Evolutionary conservation across 345 rosid species (phyloP).

Genomic region (Camelina laxa): DNA sequence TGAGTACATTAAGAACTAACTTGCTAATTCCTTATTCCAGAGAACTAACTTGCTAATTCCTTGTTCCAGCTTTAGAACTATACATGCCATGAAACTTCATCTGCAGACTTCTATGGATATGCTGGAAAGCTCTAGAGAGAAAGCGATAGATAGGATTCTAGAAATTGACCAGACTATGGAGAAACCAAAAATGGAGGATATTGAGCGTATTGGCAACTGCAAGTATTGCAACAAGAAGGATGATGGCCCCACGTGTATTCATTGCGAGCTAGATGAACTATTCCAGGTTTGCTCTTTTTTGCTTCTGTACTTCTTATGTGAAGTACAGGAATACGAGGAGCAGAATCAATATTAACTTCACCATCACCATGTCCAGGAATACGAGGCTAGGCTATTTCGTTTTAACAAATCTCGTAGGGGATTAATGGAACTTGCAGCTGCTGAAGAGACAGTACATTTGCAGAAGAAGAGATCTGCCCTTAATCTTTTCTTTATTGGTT

Average conservation of each 20-base stretch:
- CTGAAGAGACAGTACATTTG: conserved; percentile 79
- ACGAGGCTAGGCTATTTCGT: conserved; percentile 90
- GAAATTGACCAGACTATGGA: conserved; percentile 85
- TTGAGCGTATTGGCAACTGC: conserved; percentile 74
- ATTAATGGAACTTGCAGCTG: conserved; percentile 70
- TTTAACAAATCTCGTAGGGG: conserved; percentile 73
- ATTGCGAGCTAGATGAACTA: conserved; percentile 82
- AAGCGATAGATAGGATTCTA: conserved; percentile 61
- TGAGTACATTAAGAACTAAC: conserved; percentile 28
- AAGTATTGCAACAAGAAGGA: conserved; percentile 64
- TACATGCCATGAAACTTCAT: conserved; percentile 78
- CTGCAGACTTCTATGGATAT: conserved; percentile 80
- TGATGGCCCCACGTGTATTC: conserved; percentile 82
- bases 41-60: conserved; percentile 50
- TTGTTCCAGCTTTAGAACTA: conserved; percentile 68
- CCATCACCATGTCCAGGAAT: conserved; percentile 55
- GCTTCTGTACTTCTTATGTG: conserved; percentile 28
- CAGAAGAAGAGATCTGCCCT: conserved; percentile 79
- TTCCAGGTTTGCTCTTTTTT: conserved; percentile 64
- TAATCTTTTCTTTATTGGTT: conserved; percentile 78
- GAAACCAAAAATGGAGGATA: conserved; percentile 77
- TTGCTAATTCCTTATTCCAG: conserved; percentile 52
- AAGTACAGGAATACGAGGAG: conserved; percentile 75
- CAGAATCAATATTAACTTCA: conserved; percentile 13
- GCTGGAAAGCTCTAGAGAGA: conserved; percentile 70